Evolutionary conservation across 1,284 basidiomycete species (phyloP), one percentile per base, ranked within the genome.

Genomic region (Puccinia horiana): DNA sequence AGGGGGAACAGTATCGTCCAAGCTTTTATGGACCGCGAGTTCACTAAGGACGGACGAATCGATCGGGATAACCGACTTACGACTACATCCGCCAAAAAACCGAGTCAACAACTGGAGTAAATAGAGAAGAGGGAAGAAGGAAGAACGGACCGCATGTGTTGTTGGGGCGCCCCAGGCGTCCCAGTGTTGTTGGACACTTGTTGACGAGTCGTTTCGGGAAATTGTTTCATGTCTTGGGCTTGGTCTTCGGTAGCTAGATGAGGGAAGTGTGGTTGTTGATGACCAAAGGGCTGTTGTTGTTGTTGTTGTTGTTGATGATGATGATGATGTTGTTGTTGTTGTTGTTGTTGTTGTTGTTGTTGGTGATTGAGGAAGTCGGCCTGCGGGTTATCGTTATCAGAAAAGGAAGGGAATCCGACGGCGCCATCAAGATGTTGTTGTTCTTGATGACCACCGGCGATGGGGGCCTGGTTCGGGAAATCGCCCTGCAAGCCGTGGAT

Each of bases 61-160:
- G 83, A 87, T 85, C 40, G 87, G 87, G 76, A 88, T 88, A 26
- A 87, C 87, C 44, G 85, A 86, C 84, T 88, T 88, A 63, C 87
- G 82, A 42, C 84, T 78, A 5, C 84, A 3, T 29, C 29, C 83
- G 65, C 84, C 85, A 29, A 77, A 49, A 20, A 32, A 56, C 18
- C 42, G 56, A 37, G 52, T 56, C 20, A 37, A 32, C 18, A 47
- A 52, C 56, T n/a, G 54, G 49, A 63, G 14, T 0, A 63, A 76
- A n/a, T 49, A 82, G 56, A 69, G 58, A 69, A 37, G 16, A 82
- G 29, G 16, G 70, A 67, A 74, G 72, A 69, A 5, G 8, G 73
- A 72, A 32, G 49, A 44, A 81, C 67, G 40, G 20, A 81, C 79
- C 79, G 79, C 79, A 81, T 74, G 56, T 81, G 79, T 73, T 81